Evolutionary conservation across 2,329 filamentous ascomycete genomes (phyloP).

Genomic region (Cryphonectria parasitica): DNA sequence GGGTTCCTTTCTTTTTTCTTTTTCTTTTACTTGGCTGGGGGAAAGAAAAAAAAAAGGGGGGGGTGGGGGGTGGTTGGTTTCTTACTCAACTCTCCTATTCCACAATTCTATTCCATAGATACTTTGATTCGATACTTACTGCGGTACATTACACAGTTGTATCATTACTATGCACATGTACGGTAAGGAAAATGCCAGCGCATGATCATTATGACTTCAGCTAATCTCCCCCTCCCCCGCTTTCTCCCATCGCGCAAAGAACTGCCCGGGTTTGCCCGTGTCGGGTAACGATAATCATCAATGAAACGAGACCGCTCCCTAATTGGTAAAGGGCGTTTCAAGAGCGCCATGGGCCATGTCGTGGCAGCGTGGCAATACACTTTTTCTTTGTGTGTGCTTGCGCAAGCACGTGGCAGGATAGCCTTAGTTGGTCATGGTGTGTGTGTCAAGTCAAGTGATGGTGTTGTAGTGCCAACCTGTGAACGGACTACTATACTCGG

Average conservation of each 20-base stretch:
- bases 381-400: background rate
- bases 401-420: constrained; percentile 7
- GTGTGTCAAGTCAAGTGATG: background rate
- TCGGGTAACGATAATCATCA: background rate
- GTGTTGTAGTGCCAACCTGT: background rate
- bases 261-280: constrained; percentile 1
- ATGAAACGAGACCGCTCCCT: background rate
- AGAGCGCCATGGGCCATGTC: background rate
- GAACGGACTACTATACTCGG: no score
- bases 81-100: no score
- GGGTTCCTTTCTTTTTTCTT: background rate
- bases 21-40: no score
- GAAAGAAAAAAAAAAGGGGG: no score
- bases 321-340: constrained; percentile 10
- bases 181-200: background rate
- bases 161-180: background rate
- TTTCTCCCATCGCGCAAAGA: background rate
- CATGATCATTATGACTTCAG: constrained; percentile 1
- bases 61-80: no score
- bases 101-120: background rate
- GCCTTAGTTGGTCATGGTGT: background rate
- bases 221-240: constrained; percentile 3
- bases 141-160: background rate
- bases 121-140: background rate
- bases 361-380: constrained; percentile 2